Percentiles rank a stretch among this genome's conserved stretches.
phyloP scores from a whole-genome alignment of 139 green algal species.

The Volvox africanus region DNA sequence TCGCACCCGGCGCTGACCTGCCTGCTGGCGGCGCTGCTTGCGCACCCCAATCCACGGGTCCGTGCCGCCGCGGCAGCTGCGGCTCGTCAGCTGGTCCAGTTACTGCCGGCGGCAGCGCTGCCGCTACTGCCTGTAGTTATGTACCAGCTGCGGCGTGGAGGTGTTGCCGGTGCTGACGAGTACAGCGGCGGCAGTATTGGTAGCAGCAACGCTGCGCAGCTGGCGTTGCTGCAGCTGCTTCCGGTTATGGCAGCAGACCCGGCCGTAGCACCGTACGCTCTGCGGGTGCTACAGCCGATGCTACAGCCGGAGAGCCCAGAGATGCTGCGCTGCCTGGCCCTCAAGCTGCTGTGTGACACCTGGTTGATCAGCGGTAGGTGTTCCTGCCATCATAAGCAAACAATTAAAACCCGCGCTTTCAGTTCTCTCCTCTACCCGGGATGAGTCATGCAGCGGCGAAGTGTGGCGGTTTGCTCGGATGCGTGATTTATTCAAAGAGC shows the following conservation, averaged over 20 bases:
- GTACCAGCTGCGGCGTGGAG: slow-evolving; percentile 35
- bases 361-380: slow-evolving; percentile 54
- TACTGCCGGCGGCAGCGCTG: slow-evolving; percentile 48
- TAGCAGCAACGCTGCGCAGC: slow-evolving; percentile 14
- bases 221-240: slow-evolving; percentile 56
- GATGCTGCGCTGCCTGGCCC: slow-evolving; percentile 59
- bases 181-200: not conserved
- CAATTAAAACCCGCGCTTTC: no score
- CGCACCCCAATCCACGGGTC: slow-evolving; percentile 33
- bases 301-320: slow-evolving; percentile 34
- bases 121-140: slow-evolving; percentile 52
- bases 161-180: no score
- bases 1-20: slow-evolving; percentile 1
- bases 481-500: no score
- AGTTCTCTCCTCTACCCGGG: no score
- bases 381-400: no score
- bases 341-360: slow-evolving; percentile 61
- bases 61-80: slow-evolving; percentile 25
- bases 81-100: slow-evolving; percentile 47
- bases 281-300: slow-evolving; percentile 61
- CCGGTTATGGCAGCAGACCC: slow-evolving; percentile 56
- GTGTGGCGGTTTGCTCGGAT: no score
- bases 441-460: no score
- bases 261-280: slow-evolving; percentile 55
- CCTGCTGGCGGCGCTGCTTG: slow-evolving; percentile 45